Base-by-base conservation (phyloP, 2,329 filamentous ascomycete species). In the Calonectria ilicicola region DNA sequence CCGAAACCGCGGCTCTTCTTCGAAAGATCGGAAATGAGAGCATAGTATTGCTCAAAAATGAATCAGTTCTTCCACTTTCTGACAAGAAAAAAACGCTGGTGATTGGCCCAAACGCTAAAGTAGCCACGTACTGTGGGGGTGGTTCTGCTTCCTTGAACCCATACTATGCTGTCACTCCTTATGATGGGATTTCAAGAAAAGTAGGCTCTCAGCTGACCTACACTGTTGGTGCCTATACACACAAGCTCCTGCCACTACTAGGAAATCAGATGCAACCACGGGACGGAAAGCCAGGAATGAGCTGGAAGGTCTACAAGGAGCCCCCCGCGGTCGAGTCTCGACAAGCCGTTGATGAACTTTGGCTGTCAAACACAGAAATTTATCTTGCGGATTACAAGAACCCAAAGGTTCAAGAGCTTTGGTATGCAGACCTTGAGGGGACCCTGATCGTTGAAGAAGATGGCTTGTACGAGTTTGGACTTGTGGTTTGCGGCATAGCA, bases 31-130 rank as follows among this genome's bases (percentile, higher is more conserved):
- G 35, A 42, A 44, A 42, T 29, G 58, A 62, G 15, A 62, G 58
- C n/a, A 44, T 62, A n/a, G 58, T 62, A 9, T 17, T 62, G 1
- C 58, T 62, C 0, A 62, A 62, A 5, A 62, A 62, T n/a, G 58
- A 62, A 12, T 27, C 58, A n/a, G 26, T 44, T 19, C 58, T 62
- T n/a, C 58, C 58, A 29, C 40, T 62, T 14, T 42, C 35, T 5
- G 44, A 53, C 14, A 56, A 26, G 5, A 42, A 53, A 7, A 66
- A 44, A 40, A 66, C 21, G 2, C 21, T 66, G 26, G 85, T 88
- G 15, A 89, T 91, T 72, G 89, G 88, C 3, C 88, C 88, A 8
- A 90, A 90, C 72, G 84, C 88, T 21, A 88, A 86, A 66, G 82
- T 74, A 6, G 72, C 80, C 1, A 76, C 78, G 1, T 80, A 79